These are phyloP conservation scores for Leccinum pellstonianum DNA, from an alignment of 768 basidiomycete genomes.

Conservation along the genomic window DNA sequence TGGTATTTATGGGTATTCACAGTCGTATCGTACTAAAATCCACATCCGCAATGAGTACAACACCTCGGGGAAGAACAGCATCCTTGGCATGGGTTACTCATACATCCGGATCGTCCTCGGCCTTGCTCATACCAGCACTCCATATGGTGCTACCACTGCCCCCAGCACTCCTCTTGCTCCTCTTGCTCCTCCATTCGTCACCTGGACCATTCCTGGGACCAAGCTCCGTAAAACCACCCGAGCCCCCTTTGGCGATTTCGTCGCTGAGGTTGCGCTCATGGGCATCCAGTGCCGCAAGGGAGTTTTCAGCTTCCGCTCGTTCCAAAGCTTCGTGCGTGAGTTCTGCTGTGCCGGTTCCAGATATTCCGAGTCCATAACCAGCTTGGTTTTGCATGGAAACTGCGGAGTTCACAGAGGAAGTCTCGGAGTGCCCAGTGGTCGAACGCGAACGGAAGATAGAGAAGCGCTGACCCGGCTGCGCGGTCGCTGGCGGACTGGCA, in stretches of 20 bases:
- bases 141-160: slow-evolving; percentile 81
- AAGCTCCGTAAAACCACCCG: slow-evolving; percentile 80
- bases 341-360: slow-evolving; percentile 34
- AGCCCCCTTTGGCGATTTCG: slow-evolving; percentile 72
- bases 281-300: slow-evolving; percentile 75
- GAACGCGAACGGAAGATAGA: slow-evolving; percentile 68
- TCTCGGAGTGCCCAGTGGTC: slow-evolving; percentile 42
- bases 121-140: slow-evolving; percentile 80
- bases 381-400: slow-evolving; percentile 37
- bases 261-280: slow-evolving; percentile 70
- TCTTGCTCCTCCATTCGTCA: slow-evolving; percentile 57
- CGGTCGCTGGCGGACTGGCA: slow-evolving; percentile 26
- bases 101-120: slow-evolving; percentile 46
- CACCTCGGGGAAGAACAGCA: slow-evolving; percentile 5
- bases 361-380: slow-evolving; percentile 31
- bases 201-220: slow-evolving; percentile 42
- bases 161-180: slow-evolving; percentile 48
- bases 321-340: slow-evolving; percentile 76
- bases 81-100: slow-evolving; percentile 13
- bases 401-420: slow-evolving; percentile 48
- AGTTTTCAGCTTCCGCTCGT: slow-evolving; percentile 75
- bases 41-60: slow-evolving; percentile 18
- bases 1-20: slow-evolving; percentile 23
- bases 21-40: slow-evolving; percentile 22
- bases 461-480: slow-evolving; percentile 49